A percentile compares a stretch with the other conserved stretches of the same genome.
phyloP scores from a whole-genome alignment of 768 basidiomycete species.

The Piloderma croceum region DNA sequence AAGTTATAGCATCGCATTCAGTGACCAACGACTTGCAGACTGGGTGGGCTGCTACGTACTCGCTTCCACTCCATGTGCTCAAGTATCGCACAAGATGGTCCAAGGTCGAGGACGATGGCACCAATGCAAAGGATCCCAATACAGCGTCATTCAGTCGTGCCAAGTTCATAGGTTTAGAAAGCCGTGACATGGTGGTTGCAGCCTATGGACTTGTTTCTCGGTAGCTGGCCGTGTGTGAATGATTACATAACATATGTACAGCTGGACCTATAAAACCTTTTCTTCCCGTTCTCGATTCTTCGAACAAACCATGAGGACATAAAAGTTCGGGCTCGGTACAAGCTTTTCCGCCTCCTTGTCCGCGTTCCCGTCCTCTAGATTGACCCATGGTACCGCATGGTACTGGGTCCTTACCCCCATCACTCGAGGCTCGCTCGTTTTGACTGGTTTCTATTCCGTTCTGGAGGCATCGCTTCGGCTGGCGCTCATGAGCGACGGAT shows the following conservation, averaged over 20 bases:
- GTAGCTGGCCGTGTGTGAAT: slow-evolving; percentile 20
- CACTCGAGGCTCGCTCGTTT: slow-evolving; percentile 34
- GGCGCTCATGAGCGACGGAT: slow-evolving; percentile 59
- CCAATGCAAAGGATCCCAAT: slow-evolving; percentile 54
- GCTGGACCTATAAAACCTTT: neutral
- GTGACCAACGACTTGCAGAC: slow-evolving; percentile 1
- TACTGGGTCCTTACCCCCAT: slow-evolving; percentile 30
- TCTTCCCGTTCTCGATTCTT: slow-evolving; percentile 15
- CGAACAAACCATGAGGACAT: slow-evolving; percentile 80
- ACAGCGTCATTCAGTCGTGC: slow-evolving; percentile 56
- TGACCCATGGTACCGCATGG: slow-evolving; percentile 33
- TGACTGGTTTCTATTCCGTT: slow-evolving; percentile 38
- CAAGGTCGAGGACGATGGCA: slow-evolving; percentile 58
- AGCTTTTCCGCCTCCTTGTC: slow-evolving; percentile 82
- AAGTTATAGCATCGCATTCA: slow-evolving; percentile 5
- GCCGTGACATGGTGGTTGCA: slow-evolving; percentile 41
- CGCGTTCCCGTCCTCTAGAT: slow-evolving; percentile 93
- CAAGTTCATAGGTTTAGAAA: slow-evolving; percentile 42
- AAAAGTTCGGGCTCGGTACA: slow-evolving; percentile 88
- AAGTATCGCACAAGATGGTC: slow-evolving; percentile 73
- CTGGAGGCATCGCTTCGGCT: slow-evolving; percentile 67
- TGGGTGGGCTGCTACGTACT: slow-evolving; percentile 45
- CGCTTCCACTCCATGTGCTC: slow-evolving; percentile 82
- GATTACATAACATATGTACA: slow-evolving; percentile 2
- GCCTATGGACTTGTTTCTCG: slow-evolving; percentile 31